phyloP scores from a whole-genome alignment of 148 eudicot species.

The Dysphania ambrosioides region DNA sequence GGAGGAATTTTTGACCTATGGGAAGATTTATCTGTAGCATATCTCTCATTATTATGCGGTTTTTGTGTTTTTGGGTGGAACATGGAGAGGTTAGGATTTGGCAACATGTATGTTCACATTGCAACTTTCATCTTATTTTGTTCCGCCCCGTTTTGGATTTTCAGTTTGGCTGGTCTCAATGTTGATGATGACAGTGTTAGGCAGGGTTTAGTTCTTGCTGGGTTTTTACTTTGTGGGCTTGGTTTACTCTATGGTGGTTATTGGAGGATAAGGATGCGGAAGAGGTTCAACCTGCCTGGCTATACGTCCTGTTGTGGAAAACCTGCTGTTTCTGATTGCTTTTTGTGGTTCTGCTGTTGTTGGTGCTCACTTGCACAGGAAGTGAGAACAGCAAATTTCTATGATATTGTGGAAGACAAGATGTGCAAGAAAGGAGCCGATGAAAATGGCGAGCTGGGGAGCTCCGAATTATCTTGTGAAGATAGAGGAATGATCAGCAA shows the following conservation, averaged over 20 bases:
- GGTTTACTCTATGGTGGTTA: slow-evolving; percentile 93
- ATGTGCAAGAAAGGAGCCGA: slow-evolving; percentile 42
- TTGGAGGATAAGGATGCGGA: slow-evolving; percentile 96
- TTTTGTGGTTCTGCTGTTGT: slow-evolving; percentile 85
- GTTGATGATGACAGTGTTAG: slow-evolving; percentile 57
- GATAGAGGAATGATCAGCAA: slow-evolving; percentile 29
- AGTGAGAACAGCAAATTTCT: slow-evolving; percentile 75
- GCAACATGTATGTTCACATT: slow-evolving; percentile 89
- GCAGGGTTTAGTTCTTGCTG: slow-evolving; percentile 62
- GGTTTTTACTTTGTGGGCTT: slow-evolving; percentile 68
- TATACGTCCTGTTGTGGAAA: slow-evolving; percentile 59
- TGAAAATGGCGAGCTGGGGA: slow-evolving; percentile 31
- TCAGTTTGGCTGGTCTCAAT: slow-evolving; percentile 82
- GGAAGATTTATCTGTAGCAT: slow-evolving; percentile 80
- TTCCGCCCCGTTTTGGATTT: slow-evolving; percentile 85
- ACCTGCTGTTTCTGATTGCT: slow-evolving; percentile 64
- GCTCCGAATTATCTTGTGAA: slow-evolving; percentile 43
- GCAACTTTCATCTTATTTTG: slow-evolving; percentile 88
- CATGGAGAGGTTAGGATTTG: slow-evolving; percentile 93
- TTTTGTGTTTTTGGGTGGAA: slow-evolving; percentile 98
- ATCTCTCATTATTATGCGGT: slow-evolving; percentile 69
- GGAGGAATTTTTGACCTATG: slow-evolving; percentile 86
- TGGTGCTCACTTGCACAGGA: slow-evolving; percentile 99
- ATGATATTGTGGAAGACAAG: slow-evolving; percentile 67
- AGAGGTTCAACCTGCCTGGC: slow-evolving; percentile 72